Evolutionary conservation across 257 asterid species (phyloP).

Genomic region (Misopates orontium): DNA sequence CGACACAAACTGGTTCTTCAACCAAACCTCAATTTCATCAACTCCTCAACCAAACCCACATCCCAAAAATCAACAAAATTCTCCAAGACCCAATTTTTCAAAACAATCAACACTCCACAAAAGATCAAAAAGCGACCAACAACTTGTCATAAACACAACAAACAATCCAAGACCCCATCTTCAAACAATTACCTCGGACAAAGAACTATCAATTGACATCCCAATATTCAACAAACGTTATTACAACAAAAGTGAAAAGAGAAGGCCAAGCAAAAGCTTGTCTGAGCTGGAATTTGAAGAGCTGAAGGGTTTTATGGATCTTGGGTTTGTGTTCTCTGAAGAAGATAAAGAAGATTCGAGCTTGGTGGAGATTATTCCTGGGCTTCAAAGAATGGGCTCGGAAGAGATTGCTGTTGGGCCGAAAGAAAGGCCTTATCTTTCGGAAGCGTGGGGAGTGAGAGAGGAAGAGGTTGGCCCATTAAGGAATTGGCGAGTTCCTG

Average conservation of each 20-base stretch:
- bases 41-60: conserved; percentile 2
- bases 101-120: conserved; percentile 28
- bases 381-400: conserved; percentile 61
- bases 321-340: conserved; percentile 70
- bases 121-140: conserved; percentile 52
- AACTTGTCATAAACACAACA: neutral
- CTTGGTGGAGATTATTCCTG: conserved; percentile 65
- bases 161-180: conserved; percentile 29
- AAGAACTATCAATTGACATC: conserved; percentile 25
- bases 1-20: conserved; percentile 62
- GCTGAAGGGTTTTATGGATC: conserved; percentile 76
- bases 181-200: conserved; percentile 38
- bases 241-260: conserved; percentile 9
- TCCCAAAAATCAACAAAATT: conserved; percentile 19
- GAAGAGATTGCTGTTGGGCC: conserved; percentile 9
- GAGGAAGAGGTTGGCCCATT: conserved; percentile 23
- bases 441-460: conserved; percentile 66
- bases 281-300: conserved; percentile 80
- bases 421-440: conserved; percentile 68
- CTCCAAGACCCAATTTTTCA: conserved; percentile 14
- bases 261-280: conserved; percentile 49
- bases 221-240: neutral
- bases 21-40: conserved; percentile 25
- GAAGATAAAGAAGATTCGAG: conserved; percentile 50
- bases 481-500: conserved; percentile 52